Base-by-base conservation (phyloP, 495 filamentous ascomycete genomes). In the Penicillium arizonense region DNA sequence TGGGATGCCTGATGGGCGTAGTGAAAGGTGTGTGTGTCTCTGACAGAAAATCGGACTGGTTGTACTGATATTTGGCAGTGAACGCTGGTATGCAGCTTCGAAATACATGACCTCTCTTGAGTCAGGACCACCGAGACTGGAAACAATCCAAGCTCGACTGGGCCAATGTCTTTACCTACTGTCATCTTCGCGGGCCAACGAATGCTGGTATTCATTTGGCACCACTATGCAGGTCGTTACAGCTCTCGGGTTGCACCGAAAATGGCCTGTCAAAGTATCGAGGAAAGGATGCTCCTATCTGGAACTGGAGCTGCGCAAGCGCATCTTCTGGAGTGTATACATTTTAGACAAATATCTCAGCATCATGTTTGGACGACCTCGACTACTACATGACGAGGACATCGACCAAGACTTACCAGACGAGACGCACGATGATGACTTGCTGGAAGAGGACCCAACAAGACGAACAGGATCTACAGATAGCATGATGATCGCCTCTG, bases 291-390 rank as follows among this genome's bases (percentile, higher is more conserved):
- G 54, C 20, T 62, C 67, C 4, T 72, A 69, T 47, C 47, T 75
- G 18, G 72, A 77, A 46, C 51, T 71, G 42, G 72, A 77, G 32
- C 53, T 75, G 1, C 71, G 72, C 7, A 83, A 80, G 50, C 77
- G 82, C 4, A 76, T 79, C 5, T 82, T 85, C 23, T 84, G 81
- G 81, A 75, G 77, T 33, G 76, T 72, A 2, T 82, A 80, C 55
- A 75, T 76, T 23, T 55, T 84, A 12, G 82, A 84, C 59, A 81
- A 77, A 56, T 80, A 84, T 53, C 65, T 84, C n/a, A 78, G 76
- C 49, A 67, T 78, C 38, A 73, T 82, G 58, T 74, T 80, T 44
- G 82, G 82, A 2, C 61, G 80, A 12, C 81, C 82, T 7, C 58
- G 71, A n/a, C 50, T 79, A n/a, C 67, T 82, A 13, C 75, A 74